Percentiles rank a stretch among this genome's conserved stretches.
Conservation (phyloP, 306 rosid genomes). For the Dalbergia cochinchinensis region DNA sequence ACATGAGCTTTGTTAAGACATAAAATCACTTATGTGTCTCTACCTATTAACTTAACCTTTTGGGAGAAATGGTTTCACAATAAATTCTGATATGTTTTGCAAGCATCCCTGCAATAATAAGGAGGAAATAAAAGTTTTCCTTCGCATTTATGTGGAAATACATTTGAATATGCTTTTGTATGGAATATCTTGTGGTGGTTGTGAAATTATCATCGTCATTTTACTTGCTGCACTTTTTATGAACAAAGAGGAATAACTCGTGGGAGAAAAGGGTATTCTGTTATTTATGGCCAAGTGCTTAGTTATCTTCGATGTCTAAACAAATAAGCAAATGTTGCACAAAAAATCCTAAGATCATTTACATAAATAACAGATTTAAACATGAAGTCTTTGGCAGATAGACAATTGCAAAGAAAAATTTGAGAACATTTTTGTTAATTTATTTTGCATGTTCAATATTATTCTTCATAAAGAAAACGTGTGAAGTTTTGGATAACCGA, state of each 20-base stretch:
- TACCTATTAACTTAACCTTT: too few species aligned
- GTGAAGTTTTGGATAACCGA: not conserved
- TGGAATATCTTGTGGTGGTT: not conserved
- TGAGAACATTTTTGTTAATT: not conserved
- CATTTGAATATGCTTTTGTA: not conserved
- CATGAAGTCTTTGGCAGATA: not conserved
- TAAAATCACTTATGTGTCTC: too few species aligned
- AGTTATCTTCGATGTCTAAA: not conserved
- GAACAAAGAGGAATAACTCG: not conserved
- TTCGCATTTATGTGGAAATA: not conserved
- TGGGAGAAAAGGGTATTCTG: constrained; percentile 15
- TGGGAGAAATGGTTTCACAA: too few species aligned
- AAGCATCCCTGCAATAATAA: not conserved
- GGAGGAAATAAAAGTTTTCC: not conserved
- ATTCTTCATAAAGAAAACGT: not conserved
- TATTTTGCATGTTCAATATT: not conserved
- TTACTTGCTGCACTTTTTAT: not conserved
- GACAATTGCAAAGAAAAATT: constrained; percentile 17
- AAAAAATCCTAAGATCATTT: not conserved
- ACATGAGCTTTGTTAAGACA: not conserved
- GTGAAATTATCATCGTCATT: not conserved
- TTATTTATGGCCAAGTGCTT: not conserved
- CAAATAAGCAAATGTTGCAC: not conserved
- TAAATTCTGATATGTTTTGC: not conserved
- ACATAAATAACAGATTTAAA: not conserved